Base-by-base conservation (phyloP, 805 yeast species). In the Scheffersomyces spartinae region DNA sequence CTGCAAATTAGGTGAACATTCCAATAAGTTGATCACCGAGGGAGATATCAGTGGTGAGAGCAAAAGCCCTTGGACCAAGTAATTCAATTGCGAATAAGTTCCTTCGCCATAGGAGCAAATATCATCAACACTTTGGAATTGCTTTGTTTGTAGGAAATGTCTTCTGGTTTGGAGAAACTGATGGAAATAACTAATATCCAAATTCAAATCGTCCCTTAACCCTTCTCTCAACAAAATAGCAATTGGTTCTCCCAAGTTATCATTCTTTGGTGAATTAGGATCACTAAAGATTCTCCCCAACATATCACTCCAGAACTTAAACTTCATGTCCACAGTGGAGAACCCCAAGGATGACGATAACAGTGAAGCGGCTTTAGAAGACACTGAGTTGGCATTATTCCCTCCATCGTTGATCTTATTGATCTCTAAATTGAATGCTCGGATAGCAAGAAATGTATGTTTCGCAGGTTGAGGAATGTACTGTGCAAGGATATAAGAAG, bases 51-150 rank as follows among this genome's bases (percentile, higher is more conserved):
- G 48, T 2, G 73, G 72, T 4, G 78, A 68, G n/a, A 75, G 44
- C 20, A 75, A 38, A 9, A 72, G 49, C 4, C 72, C 71, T 38
- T 75, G 83, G 6, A 72, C 59, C 9, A 75, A 50, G 38, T 83
- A 82, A 39, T 74, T 74, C 39, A 79, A 52, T 45, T 80, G 91
- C 2, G 93, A 77, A 38, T 65, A 65, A 0, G 78, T 69, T 1
- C 88, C 91, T 48, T 83, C 94, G 1, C 94, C 94, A 40, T 67
- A 75, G 1, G 82, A 66, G 26, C 85, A 78, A 33, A 83, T 61
- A 21, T 68, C 70, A 21, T 75, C 74, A 2, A 67, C 41, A 6
- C 57, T 54, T 7, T 61, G 50, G 26, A 75, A 64, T 16, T 62
- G 53, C 6, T 58, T 59, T 21, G 61, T 59, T 15, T 61, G 53